Evolutionary conservation across 1,284 basidiomycete genomes (phyloP).

Genomic region (Marasmius oreades): DNA sequence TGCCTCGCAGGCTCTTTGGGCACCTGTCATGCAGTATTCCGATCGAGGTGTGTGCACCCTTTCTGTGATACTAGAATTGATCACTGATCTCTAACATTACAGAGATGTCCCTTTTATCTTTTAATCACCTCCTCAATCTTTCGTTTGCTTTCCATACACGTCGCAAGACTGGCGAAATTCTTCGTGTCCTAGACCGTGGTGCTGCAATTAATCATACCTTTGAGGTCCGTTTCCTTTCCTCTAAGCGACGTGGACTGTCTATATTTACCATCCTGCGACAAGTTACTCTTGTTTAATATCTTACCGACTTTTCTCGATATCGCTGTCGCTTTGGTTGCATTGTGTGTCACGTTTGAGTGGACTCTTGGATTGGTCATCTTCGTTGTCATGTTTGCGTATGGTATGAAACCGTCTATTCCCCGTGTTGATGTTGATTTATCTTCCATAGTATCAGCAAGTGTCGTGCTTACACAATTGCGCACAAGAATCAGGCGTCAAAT

Average conservation of each 20-base stretch:
- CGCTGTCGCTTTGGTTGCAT: slow-evolving; percentile 61
- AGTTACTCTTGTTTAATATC: slow-evolving; percentile 77
- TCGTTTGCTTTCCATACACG: slow-evolving; percentile 84
- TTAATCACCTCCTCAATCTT: slow-evolving; percentile 78
- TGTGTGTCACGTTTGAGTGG: slow-evolving; percentile 65
- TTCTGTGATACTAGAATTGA: slow-evolving; percentile 2
- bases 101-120: slow-evolving; percentile 79
- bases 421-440: slow-evolving; percentile 10
- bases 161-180: slow-evolving; percentile 76
- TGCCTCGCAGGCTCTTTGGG: slow-evolving; percentile 57
- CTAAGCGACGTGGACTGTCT: neutral
- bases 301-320: slow-evolving; percentile 81
- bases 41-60: slow-evolving; percentile 47
- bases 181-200: slow-evolving; percentile 87
- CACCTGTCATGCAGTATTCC: slow-evolving; percentile 86
- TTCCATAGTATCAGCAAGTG: slow-evolving; percentile 53
- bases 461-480: slow-evolving; percentile 68
- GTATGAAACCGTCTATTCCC: slow-evolving; percentile 35
- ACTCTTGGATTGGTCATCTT: slow-evolving; percentile 69
- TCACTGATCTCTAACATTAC: slow-evolving; percentile 12
- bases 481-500: slow-evolving; percentile 69
- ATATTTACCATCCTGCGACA: neutral
- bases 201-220: slow-evolving; percentile 82
- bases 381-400: slow-evolving; percentile 72
- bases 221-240: slow-evolving; percentile 47